These are phyloP conservation scores for Puccinia polysora DNA, from an alignment of 1,284 basidiomycete genomes.

Conservation along the genomic window DNA sequence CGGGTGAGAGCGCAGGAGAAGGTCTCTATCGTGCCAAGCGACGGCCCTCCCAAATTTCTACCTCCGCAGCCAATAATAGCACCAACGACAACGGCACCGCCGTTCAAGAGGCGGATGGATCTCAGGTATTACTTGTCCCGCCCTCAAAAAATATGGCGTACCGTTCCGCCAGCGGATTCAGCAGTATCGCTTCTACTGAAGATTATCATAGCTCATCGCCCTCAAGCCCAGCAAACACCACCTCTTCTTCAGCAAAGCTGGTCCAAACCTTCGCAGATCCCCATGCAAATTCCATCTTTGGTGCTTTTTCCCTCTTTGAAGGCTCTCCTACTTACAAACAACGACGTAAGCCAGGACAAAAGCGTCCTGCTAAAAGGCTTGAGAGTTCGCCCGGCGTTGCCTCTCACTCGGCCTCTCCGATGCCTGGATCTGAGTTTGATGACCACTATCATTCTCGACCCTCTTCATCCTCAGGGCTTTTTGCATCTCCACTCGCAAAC, in stretches of 20 bases:
- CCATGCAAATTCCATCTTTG: constrained; percentile 58
- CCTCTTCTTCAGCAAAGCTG: constrained; percentile 48
- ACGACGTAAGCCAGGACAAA: constrained; percentile 67
- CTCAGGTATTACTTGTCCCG: constrained; percentile 36
- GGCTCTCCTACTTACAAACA: constrained; percentile 79
- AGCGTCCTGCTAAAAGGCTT: constrained; percentile 24
- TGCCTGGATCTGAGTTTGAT: constrained; percentile 35
- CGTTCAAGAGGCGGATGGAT: constrained; percentile 40
- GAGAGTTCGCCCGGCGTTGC: constrained; percentile 36
- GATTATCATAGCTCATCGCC: constrained; percentile 53
- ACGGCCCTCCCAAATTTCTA: constrained; percentile 42
- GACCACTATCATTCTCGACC: constrained; percentile 38
- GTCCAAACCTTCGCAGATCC: constrained; percentile 49
- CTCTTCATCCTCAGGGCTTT: constrained; percentile 30
- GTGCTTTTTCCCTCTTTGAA: constrained; percentile 69
- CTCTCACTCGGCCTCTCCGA: constrained; percentile 42
- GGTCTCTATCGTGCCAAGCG: constrained; percentile 25
- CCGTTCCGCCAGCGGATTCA: constrained; percentile 48
- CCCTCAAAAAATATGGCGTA: constrained; percentile 34
- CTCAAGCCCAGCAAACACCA: constrained; percentile 47
- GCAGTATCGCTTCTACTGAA: constrained; percentile 55
- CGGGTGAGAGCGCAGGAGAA: constrained; percentile 37
- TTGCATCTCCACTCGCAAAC: background rate
- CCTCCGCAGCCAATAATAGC: constrained; percentile 6
- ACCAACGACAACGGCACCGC: constrained; percentile 14